These are phyloP conservation scores for Macrocystidia cucumis DNA, from an alignment of 1,284 basidiomycete species.

Conservation along the genomic window DNA sequence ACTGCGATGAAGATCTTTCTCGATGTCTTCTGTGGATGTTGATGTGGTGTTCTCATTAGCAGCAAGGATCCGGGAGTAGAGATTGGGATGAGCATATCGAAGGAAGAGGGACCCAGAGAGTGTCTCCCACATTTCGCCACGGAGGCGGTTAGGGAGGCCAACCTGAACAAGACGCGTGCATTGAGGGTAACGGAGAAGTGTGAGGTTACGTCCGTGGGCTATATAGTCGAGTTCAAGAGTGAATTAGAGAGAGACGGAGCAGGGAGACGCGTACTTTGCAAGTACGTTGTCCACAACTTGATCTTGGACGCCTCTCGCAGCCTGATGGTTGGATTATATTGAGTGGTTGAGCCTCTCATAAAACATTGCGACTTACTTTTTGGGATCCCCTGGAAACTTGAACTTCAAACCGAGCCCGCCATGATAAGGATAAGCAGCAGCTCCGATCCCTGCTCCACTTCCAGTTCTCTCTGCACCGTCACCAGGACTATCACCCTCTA, in stretches of 20 bases:
- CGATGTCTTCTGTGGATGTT: slow-evolving; percentile 96
- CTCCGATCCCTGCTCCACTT: too few relatives aligned
- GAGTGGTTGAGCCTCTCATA: slow-evolving; percentile 3
- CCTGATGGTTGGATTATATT: slow-evolving; percentile 29
- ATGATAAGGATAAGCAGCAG: too few relatives aligned
- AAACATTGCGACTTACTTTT: slow-evolving; percentile 53
- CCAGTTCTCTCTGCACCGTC: too few relatives aligned
- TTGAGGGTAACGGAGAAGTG: slow-evolving; percentile 93
- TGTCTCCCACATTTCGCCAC: slow-evolving; percentile 98
- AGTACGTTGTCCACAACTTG: slow-evolving; percentile 93
- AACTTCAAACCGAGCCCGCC: slow-evolving; percentile 84
- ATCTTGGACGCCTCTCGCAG: slow-evolving; percentile 95
- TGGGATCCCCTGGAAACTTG: slow-evolving; percentile 91
- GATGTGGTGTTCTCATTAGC: slow-evolving; percentile 78
- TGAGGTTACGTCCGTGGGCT: slow-evolving; percentile 86
- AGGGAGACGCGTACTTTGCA: slow-evolving; percentile 48
- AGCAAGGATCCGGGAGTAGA: slow-evolving; percentile 75
- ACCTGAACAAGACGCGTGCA: slow-evolving; percentile 96
- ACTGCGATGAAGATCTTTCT: slow-evolving; percentile 96
- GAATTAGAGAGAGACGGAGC: slow-evolving; percentile 1
- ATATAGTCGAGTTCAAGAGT: slow-evolving; percentile 2
- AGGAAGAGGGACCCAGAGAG: slow-evolving; percentile 92
- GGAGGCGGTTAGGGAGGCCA: slow-evolving; percentile 89
- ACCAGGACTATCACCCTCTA: slow-evolving; percentile 32
- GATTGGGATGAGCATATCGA: slow-evolving; percentile 83